A percentile compares a stretch with the other conserved stretches of the same genome.
These are phyloP conservation scores for Colletotrichum lindemuthianum DNA, from an alignment of 2,329 filamentous ascomycete species.

Conservation along the genomic window DNA sequence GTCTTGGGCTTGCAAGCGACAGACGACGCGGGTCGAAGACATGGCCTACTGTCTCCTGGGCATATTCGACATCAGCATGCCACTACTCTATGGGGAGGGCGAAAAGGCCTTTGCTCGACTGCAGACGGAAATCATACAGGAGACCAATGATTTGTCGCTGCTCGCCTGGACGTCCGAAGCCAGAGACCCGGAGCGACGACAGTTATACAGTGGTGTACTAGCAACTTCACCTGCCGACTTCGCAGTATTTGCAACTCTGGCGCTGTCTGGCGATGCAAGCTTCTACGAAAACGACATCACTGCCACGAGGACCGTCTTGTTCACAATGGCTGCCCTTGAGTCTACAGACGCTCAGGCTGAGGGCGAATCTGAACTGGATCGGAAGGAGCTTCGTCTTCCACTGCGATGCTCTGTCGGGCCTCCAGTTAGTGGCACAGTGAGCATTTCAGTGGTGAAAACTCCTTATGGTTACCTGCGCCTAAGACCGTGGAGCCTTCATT, in stretches of 20 bases:
- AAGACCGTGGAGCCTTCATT: too few relatives aligned
- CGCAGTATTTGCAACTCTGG: neutral
- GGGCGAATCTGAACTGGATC: neutral
- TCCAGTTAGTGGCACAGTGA: too few relatives aligned
- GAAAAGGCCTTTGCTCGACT: conserved; percentile 38
- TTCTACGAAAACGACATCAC: neutral
- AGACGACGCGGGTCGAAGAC: conserved; percentile 39
- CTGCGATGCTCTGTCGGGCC: neutral
- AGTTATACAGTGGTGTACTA: conserved; percentile 3
- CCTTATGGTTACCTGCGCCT: too few relatives aligned
- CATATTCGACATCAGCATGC: conserved; percentile 42
- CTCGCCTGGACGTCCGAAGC: conserved; percentile 14
- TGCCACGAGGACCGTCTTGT: neutral
- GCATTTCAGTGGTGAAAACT: too few relatives aligned
- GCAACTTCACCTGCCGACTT: neutral
- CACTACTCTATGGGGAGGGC: conserved; percentile 42
- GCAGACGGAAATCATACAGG: conserved; percentile 22
- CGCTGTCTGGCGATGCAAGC: neutral
- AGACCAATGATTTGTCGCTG: conserved; percentile 14
- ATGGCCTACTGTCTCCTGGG: conserved; percentile 42
- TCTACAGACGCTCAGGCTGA: neutral
- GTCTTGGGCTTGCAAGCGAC: conserved; percentile 41
- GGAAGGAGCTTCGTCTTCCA: neutral
- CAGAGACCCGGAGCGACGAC: neutral
- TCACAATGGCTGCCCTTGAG: neutral